phyloP scores from a whole-genome alignment of 495 filamentous ascomycete genomes.

The Tuber calosporum region DNA sequence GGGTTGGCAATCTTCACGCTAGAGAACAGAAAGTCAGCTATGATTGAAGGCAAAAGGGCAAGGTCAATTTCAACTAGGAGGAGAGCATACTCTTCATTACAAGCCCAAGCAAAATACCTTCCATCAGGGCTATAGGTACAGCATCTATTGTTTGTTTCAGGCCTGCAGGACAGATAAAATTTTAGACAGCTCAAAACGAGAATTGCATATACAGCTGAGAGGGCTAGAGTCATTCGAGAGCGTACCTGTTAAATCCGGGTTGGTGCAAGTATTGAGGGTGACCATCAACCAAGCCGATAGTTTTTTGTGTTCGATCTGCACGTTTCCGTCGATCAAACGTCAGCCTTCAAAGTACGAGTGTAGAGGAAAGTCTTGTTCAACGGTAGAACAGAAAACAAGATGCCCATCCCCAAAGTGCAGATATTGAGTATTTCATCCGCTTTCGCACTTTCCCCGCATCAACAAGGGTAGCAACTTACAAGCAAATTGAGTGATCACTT shows the following conservation, averaged over 20 bases:
- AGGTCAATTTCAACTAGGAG: not conserved
- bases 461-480: slow-evolving; percentile 29
- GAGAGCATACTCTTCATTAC: slow-evolving; percentile 62
- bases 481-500: slow-evolving; percentile 40
- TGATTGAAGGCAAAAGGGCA: not conserved
- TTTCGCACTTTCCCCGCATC: not conserved
- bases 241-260: slow-evolving; percentile 67
- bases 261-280: slow-evolving; percentile 78
- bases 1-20: slow-evolving; percentile 79
- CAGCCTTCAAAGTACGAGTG: slow-evolving; percentile 8
- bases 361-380: not conserved
- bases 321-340: slow-evolving; percentile 15
- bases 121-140: slow-evolving; percentile 90
- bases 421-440: not conserved
- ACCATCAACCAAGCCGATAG: slow-evolving; percentile 85
- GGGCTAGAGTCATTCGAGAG: slow-evolving; percentile 6
- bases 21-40: slow-evolving; percentile 21
- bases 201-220: not conserved
- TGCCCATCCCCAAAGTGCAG: slow-evolving; percentile 11
- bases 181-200: not conserved
- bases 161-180: slow-evolving; percentile 48
- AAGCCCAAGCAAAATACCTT: slow-evolving; percentile 91
- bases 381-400: not conserved
- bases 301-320: slow-evolving; percentile 78
- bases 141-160: slow-evolving; percentile 89